Evolutionary conservation across 2,329 filamentous ascomycete species (phyloP), one percentile per base, ranked within the genome.

Genomic region (Fusarium sp.): DNA sequence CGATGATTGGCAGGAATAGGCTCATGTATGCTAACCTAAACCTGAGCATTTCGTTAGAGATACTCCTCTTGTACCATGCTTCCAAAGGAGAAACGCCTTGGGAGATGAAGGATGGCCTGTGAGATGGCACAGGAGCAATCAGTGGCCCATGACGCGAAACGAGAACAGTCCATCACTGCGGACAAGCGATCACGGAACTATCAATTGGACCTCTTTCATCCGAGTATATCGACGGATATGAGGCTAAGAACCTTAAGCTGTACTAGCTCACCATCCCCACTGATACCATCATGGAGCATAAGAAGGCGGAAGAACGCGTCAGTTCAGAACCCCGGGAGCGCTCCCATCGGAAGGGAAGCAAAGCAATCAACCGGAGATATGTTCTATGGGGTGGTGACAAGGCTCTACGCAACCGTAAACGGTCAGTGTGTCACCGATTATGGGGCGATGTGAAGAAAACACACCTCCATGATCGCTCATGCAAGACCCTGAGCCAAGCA

Each of bases 101-200:
- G 38, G 56, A 71, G 49, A 63, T 65, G 60, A 70, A 69, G 63
- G 57, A 54, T 47, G 28, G 45, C 33, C 49, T 58, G 60, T 67
- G 57, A 34, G 38, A 64, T 65, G 53, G 15, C 44, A 46, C 46
- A 44, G 59, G 54, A 34, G 66, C 62, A 58, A 66, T 42, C 55
- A 42, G 40, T 55, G 49, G 53, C 49, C 61, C 38, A 56, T 56
- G 57, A 62, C 53, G 57, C 54, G 54, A 66, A 53, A 54, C 42
- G 47, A 55, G 36, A 40, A 14, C 11, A 56, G 11, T 57, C 52
- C 21, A 38, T 21, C 9, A 49, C 51, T 66, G 57, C 53, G 60
- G 43, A 44, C 31, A 71, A 66, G 65, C 68, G 65, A 44, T 15
- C n/a, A 54, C 45, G 38, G 36, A 39, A 60, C 33, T 13, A n/a